A percentile compares a stretch with the other conserved stretches of the same genome.
Evolutionary conservation across 2,329 filamentous ascomycete species (phyloP).

Genomic region (Graphiopsis chlorocephala): DNA sequence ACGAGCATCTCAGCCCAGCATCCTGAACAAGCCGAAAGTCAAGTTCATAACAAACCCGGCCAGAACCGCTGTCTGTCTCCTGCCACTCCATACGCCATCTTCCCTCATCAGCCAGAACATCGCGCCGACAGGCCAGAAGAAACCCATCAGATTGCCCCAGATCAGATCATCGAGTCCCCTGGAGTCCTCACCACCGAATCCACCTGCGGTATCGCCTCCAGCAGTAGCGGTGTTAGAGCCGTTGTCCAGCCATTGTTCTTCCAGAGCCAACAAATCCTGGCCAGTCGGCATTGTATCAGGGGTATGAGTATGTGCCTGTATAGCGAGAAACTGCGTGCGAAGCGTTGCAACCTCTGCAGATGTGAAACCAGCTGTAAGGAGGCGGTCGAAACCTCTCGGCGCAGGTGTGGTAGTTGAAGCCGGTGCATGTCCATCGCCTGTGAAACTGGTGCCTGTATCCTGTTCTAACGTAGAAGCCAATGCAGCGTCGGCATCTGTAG

Average conservation of each 20-base stretch:
- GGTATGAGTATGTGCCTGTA: conserved; percentile 77
- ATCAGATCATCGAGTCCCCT: conserved; percentile 80
- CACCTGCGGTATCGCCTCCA: conserved; percentile 39
- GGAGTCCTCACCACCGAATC: conserved; percentile 54
- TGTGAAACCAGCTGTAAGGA: conserved; percentile 79
- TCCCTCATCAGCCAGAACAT: conserved; percentile 82
- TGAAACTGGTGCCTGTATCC: background rate
- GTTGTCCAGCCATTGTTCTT: conserved; percentile 87
- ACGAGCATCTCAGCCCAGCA: conserved; percentile 42
- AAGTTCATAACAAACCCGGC: conserved; percentile 80
- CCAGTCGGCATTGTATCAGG: conserved; percentile 86
- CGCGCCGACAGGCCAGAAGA: conserved; percentile 90
- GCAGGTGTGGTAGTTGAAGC: conserved; percentile 49
- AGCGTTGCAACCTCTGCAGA: conserved; percentile 78
- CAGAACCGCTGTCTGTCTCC: conserved; percentile 82
- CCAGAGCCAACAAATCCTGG: conserved; percentile 70
- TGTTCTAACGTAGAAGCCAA: conserved; percentile 20
- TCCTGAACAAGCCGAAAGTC: conserved; percentile 67
- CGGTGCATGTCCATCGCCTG: conserved; percentile 14
- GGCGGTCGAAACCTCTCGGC: conserved; percentile 82
- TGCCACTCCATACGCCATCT: conserved; percentile 79
- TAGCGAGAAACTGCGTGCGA: conserved; percentile 81
- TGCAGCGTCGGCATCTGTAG: conserved; percentile 38
- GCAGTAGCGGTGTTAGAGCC: conserved; percentile 33
- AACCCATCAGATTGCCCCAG: conserved; percentile 84